These are phyloP conservation scores for Dalbergia cochinchinensis DNA, from an alignment of 306 rosid species.

Conservation along the genomic window DNA sequence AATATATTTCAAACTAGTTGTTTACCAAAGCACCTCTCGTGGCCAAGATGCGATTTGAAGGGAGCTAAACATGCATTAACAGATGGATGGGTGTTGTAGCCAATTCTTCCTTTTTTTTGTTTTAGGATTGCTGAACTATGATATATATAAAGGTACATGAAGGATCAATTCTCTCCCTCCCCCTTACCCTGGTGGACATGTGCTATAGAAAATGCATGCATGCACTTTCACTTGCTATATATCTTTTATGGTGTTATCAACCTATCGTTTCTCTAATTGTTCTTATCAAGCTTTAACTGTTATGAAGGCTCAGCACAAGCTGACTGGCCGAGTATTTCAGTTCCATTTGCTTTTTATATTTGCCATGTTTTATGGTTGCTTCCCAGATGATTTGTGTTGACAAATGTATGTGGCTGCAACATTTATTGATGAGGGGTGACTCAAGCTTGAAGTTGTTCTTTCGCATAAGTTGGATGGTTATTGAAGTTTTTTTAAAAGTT, in stretches of 20 bases:
- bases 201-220: slow-evolving; percentile 4
- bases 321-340: slow-evolving; percentile 25
- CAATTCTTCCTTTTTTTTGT: too few species aligned
- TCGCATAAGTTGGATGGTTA: slow-evolving; percentile 30
- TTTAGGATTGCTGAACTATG: too few species aligned
- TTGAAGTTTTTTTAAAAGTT: slow-evolving; percentile 23
- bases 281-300: slow-evolving; percentile 12
- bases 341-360: background rate
- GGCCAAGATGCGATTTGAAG: slow-evolving; percentile 20
- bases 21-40: background rate
- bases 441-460: slow-evolving; percentile 10
- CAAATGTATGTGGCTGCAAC: slow-evolving; percentile 15
- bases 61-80: background rate
- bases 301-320: background rate
- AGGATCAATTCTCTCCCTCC: background rate
- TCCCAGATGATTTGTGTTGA: slow-evolving; percentile 5
- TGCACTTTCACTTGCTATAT: slow-evolving; percentile 22
- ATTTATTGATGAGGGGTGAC: slow-evolving; percentile 6
- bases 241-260: background rate
- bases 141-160: slow-evolving; percentile 35
- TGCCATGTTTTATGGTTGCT: slow-evolving; percentile 3
- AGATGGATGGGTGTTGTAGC: too few species aligned
- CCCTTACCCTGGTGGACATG: background rate
- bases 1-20: slow-evolving; percentile 12
- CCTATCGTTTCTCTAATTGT: slow-evolving; percentile 20